These are phyloP conservation scores for Zymoseptoria tritici DNA, from an alignment of 2,329 filamentous ascomycete genomes.

Conservation along the genomic window DNA sequence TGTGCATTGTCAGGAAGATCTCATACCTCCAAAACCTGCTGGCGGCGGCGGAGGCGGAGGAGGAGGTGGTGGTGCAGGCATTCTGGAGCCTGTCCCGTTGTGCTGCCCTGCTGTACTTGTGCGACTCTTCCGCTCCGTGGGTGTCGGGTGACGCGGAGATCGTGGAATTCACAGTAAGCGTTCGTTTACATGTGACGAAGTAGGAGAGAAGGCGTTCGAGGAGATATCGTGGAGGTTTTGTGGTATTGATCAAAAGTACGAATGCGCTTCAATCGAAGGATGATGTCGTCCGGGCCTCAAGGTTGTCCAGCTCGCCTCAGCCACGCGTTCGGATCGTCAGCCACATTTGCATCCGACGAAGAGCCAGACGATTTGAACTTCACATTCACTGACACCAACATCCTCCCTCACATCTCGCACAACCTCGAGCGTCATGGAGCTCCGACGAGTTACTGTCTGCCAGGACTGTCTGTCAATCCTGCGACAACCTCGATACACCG, in stretches of 20 bases:
- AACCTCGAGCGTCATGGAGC: not conserved
- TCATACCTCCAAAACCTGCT: constrained; percentile 50
- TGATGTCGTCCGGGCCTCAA: not conserved
- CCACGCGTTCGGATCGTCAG: not conserved
- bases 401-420: not conserved
- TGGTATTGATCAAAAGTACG: not conserved
- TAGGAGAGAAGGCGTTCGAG: not conserved
- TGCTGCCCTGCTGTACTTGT: not conserved
- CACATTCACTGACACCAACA: not conserved
- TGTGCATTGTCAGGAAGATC: not conserved
- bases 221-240: not conserved
- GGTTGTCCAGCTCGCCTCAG: not conserved
- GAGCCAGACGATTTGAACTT: not conserved
- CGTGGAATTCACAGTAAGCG: not conserved
- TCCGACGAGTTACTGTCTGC: not conserved
- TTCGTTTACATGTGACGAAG: not conserved
- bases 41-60: constrained; percentile 57
- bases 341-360: not conserved
- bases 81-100: constrained; percentile 5
- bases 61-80: constrained; percentile 57
- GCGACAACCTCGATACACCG: not conserved
- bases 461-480: not conserved
- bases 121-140: not conserved
- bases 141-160: not conserved
- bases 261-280: not conserved